A percentile compares a stretch with the other conserved stretches of the same genome.
Evolutionary conservation across 2,329 filamentous ascomycete genomes (phyloP).

Genomic region (Trichoderma sp.): DNA sequence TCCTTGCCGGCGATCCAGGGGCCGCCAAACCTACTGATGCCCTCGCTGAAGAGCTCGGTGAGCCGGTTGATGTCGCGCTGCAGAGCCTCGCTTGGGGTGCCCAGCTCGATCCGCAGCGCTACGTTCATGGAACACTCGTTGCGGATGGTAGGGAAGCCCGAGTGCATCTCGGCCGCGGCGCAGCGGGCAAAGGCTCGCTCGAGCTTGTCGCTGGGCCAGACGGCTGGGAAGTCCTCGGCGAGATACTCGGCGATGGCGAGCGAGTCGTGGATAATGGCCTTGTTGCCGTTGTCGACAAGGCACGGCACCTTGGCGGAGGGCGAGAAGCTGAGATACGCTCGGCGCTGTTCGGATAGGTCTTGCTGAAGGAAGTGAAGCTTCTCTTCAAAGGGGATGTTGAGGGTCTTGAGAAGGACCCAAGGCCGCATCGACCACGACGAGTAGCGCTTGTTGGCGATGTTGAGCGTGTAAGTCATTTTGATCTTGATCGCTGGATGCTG

Average conservation of each 20-base stretch:
- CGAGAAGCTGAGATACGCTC: constrained; percentile 38
- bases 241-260: constrained; percentile 48
- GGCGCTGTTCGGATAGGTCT: constrained; percentile 29
- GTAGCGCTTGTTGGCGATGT: constrained; percentile 45
- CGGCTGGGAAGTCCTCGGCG: constrained; percentile 40
- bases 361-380: constrained; percentile 35
- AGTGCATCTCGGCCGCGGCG: constrained; percentile 47
- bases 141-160: constrained; percentile 40
- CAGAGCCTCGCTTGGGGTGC: constrained; percentile 29
- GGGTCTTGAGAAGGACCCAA: constrained; percentile 44
- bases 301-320: constrained; percentile 43
- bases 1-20: constrained; percentile 39
- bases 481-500: background rate
- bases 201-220: constrained; percentile 40
- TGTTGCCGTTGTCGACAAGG: constrained; percentile 32
- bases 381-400: constrained; percentile 43
- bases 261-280: constrained; percentile 44
- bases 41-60: constrained; percentile 37
- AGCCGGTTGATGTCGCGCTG: constrained; percentile 37
- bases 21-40: constrained; percentile 39
- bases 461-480: constrained; percentile 34
- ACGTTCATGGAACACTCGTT: constrained; percentile 44
- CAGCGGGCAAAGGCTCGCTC: constrained; percentile 43
- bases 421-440: constrained; percentile 46
- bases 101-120: constrained; percentile 36